Conservation (phyloP, 495 filamentous ascomycete genomes). For the Penicillium subrubescens region DNA sequence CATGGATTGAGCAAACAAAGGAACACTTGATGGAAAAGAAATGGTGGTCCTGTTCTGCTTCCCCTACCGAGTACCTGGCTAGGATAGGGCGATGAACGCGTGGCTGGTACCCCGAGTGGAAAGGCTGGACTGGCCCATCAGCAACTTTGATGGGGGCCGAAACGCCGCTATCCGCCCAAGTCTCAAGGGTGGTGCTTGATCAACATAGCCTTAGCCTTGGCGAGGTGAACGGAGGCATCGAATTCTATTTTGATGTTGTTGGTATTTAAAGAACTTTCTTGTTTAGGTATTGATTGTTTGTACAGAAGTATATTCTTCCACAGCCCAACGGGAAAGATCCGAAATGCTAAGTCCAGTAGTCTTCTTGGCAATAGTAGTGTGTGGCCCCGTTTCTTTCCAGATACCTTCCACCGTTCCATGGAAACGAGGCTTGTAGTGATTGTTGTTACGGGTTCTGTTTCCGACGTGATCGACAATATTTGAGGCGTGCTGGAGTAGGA, state of each 20-base stretch:
- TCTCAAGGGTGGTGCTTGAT: not conserved
- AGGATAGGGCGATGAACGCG: not conserved
- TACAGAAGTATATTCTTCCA: not conserved
- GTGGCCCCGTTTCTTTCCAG: slow-evolving; percentile 17
- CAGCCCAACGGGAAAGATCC: not conserved
- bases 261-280: not conserved
- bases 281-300: not conserved
- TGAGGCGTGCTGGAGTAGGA: not conserved
- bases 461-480: not conserved
- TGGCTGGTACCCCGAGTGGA: slow-evolving; percentile 11
- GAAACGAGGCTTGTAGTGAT: slow-evolving; percentile 6
- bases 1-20: not conserved
- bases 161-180: slow-evolving; percentile 1
- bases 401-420: slow-evolving; percentile 17
- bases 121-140: not conserved
- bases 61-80: not conserved
- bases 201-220: not conserved
- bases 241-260: not conserved
- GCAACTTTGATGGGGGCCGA: slow-evolving; percentile 7
- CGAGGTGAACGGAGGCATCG: not conserved
- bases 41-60: not conserved
- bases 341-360: not conserved
- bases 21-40: not conserved
- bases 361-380: slow-evolving; percentile 8
- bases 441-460: not conserved